A percentile compares a stretch with the other conserved stretches of the same genome.
Evolutionary conservation across 2,329 filamentous ascomycete genomes (phyloP).

Genomic region (Monilinia aucupariae): DNA sequence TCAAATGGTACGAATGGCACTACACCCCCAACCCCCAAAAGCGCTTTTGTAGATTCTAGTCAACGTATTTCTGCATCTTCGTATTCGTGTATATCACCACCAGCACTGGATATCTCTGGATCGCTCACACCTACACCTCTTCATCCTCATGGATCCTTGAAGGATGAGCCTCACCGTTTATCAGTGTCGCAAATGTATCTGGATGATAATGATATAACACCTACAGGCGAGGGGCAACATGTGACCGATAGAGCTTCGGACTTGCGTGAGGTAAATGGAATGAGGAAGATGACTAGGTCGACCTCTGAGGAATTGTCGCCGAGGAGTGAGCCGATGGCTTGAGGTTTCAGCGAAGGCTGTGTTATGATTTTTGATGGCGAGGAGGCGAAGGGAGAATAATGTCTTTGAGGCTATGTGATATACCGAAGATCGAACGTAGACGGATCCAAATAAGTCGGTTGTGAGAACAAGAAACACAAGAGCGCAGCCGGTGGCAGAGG

Average conservation of each 20-base stretch:
- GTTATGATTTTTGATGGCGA: neutral
- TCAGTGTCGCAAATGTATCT: neutral
- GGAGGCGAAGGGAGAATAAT: neutral
- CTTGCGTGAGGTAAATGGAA: neutral
- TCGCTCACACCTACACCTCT: neutral
- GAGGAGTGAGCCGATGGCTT: constrained; percentile 2
- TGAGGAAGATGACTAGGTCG: too few relatives aligned
- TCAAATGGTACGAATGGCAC: neutral
- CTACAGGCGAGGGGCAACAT: neutral
- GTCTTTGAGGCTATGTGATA: neutral
- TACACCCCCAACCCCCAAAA: neutral
- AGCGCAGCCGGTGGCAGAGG: neutral
- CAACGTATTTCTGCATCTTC: neutral
- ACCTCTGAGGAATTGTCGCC: neutral
- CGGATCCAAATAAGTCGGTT: neutral
- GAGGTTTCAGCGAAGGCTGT: neutral
- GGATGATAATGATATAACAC: neutral
- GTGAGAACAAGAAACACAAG: neutral
- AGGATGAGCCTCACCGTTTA: neutral
- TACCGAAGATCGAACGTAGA: neutral
- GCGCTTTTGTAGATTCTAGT: neutral
- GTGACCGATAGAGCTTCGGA: neutral
- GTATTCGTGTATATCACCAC: neutral
- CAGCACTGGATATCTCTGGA: neutral
- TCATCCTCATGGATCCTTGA: neutral